Base-by-base conservation (phyloP, 169 alveolate species). In the Cardiosporidium cionae region DNA sequence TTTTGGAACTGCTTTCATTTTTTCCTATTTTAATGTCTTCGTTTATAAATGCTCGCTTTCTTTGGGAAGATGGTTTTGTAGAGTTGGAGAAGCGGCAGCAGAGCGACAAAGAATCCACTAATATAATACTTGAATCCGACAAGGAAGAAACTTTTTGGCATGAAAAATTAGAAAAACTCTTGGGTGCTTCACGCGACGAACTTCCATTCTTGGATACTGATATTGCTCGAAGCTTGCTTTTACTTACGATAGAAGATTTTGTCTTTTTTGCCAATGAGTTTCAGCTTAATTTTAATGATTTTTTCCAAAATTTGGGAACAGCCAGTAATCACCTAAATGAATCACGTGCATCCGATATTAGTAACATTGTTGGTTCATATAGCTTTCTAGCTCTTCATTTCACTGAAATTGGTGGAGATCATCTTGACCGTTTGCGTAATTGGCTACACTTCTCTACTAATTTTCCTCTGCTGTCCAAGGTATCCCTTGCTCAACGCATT, bases 141-240 rank as follows among this genome's bases (percentile, higher is more conserved):
- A 62, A 62, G 25, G 36, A 3, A 27, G 34, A 69, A 7, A 3
- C 7, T 27, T 37, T 44, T 3, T 37, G 16, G 31, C 58, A 16
- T n/a, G 58, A 16, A 44, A n/a, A 44, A 44, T 16, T n/a, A 44
- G n/a, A 16, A 16, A 16, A 29, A 58, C 3, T 70, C 44, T 34
- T 52, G 78, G 0, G 23, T 32, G 28, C 32, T 29, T 58, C 74
- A 31, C 67, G 77, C 5, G 83, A 76, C 33, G 83, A 76, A 52
- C 69, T 35, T 16, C 83, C 83, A n/a, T 76, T 76, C 64, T 68
- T 76, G 53, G 83, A 76, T 67, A 53, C 76, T 9, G 83, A 76
- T 65, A 74, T 76, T 31, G 83, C 83, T 27, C 68, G 83, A 27
- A 52, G 67, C 22, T 68, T 66, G 29, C 53, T 72, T 2, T 33